A percentile compares a stretch with the other conserved stretches of the same genome.
These are phyloP conservation scores for Fusarium praegraminearum DNA, from an alignment of 2,329 filamentous ascomycete genomes.

Conservation along the genomic window DNA sequence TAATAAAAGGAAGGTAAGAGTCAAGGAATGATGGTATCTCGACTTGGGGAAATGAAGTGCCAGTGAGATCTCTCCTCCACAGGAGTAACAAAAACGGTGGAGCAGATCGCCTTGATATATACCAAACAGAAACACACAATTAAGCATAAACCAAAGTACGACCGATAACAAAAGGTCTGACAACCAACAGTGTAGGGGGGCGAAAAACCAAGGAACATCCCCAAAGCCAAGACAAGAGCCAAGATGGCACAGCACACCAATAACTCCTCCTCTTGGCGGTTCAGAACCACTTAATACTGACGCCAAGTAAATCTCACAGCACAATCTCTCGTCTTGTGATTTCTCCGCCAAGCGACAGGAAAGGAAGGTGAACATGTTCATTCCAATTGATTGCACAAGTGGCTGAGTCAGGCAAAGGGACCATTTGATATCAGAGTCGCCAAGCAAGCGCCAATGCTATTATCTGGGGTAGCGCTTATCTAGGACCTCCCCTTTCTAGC, in stretches of 20 bases:
- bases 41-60: background rate
- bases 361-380: slow-evolving; percentile 17
- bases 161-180: background rate
- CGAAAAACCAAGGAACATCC: background rate
- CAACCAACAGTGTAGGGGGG: background rate
- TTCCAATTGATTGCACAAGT: background rate
- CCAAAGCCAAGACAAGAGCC: slow-evolving; percentile 13
- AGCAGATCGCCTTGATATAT: slow-evolving; percentile 20
- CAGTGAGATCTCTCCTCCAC: slow-evolving; percentile 8
- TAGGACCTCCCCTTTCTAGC: background rate
- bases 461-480: slow-evolving; percentile 9
- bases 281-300: slow-evolving; percentile 25
- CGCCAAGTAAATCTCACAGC: slow-evolving; percentile 20
- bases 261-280: slow-evolving; percentile 24
- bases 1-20: background rate
- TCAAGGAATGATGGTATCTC: background rate
- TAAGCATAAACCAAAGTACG: background rate
- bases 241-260: slow-evolving; percentile 23
- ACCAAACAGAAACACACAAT: background rate
- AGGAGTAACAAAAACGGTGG: background rate
- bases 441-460: slow-evolving; percentile 2
- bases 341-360: slow-evolving; percentile 33
- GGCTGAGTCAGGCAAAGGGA: background rate
- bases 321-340: slow-evolving; percentile 27
- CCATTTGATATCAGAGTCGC: background rate